Base-by-base conservation (phyloP, 768 basidiomycete genomes). In the Termitomyces heimii region DNA sequence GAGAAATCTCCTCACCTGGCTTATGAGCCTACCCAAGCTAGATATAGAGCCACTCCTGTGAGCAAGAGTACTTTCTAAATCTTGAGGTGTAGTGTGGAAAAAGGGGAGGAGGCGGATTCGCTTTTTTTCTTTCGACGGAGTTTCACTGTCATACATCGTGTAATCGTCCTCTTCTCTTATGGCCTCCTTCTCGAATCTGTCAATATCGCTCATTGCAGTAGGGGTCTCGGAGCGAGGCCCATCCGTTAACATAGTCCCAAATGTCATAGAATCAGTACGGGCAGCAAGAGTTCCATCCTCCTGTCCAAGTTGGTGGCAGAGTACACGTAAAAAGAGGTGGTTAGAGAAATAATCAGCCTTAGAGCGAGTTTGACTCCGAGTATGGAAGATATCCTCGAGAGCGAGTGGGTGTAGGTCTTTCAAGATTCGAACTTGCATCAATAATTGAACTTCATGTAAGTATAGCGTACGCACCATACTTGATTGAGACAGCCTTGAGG, bases 331-430 rank as follows among this genome's bases (percentile, higher is more conserved):
- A 72, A 90, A 91, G 22, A 92, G 78, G 63, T 90, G 88, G 57
- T 80, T 77, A 16, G 68, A 60, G 70, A 86, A 91, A 65, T 89
- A 90, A 65, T 89, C 87, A 12, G 78, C 79, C 69, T 89, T 85
- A 7, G 86, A 87, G 48, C 85, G 80, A 29, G 73, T 77, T 35
- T 80, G 77, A 20, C 74, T 71, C 35, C 79, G 75, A 34, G 78
- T 74, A 58, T 84, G 80, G 50, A 89, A 80, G 13, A 89, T 70
- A 62, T 89, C 88, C 63, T 89, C 88, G 20, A 90, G 70, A 5
- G 86, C 82, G 44, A 89, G 78, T 1, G 88, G 88, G 65, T 89
- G 88, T 42, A 89, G 67, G 60, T 82, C 86, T 87, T 53, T 20
- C 26, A 40, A 20, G 13, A 18, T 50, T 18, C 5, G 31, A 8